Percentiles rank a stretch among this genome's conserved stretches.
Evolutionary conservation across 192 early-diverging fungal genomes (phyloP).

Genomic region (Backusella circina): DNA sequence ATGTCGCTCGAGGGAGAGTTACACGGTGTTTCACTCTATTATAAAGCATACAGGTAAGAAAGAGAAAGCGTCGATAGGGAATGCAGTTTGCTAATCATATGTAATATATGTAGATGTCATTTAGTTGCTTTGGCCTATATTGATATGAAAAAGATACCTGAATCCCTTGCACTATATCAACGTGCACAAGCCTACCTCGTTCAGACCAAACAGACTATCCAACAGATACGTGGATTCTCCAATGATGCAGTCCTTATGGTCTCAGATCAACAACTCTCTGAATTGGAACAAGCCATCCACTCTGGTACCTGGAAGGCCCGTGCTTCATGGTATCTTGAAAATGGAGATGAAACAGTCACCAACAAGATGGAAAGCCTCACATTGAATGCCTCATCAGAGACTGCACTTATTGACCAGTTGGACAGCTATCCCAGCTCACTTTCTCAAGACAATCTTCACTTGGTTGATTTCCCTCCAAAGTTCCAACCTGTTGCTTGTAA

Average conservation of each 20-base stretch:
- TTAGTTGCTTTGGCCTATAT: conserved; percentile 53
- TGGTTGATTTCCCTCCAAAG: conserved; percentile 66
- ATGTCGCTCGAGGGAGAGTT: conserved; percentile 42
- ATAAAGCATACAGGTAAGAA: conserved; percentile 56
- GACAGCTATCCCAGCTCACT: conserved; percentile 49
- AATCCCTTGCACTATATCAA: conserved; percentile 59
- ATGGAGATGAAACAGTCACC: conserved; percentile 30
- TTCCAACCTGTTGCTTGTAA: conserved; percentile 64
- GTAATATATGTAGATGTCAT: conserved; percentile 35
- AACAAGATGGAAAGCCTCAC: conserved; percentile 37
- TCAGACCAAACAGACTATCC: conserved; percentile 43
- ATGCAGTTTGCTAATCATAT: neutral
- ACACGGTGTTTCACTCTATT: conserved; percentile 43
- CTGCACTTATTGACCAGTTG: conserved; percentile 49
- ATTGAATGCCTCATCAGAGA: conserved; percentile 36
- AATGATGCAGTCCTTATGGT: conserved; percentile 43
- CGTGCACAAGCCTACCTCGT: conserved; percentile 50
- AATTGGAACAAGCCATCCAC: conserved; percentile 43
- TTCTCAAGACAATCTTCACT: conserved; percentile 34
- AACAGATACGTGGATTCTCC: conserved; percentile 24
- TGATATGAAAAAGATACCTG: conserved; percentile 35
- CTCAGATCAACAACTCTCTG: conserved; percentile 32
- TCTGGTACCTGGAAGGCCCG: conserved; percentile 52
- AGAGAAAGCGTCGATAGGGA: neutral
- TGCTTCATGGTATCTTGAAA: conserved; percentile 47